Percentiles rank a stretch among this genome's conserved stretches.
phyloP scores from a whole-genome alignment of 495 filamentous ascomycete species.

The Podospora pseudopauciseta region DNA sequence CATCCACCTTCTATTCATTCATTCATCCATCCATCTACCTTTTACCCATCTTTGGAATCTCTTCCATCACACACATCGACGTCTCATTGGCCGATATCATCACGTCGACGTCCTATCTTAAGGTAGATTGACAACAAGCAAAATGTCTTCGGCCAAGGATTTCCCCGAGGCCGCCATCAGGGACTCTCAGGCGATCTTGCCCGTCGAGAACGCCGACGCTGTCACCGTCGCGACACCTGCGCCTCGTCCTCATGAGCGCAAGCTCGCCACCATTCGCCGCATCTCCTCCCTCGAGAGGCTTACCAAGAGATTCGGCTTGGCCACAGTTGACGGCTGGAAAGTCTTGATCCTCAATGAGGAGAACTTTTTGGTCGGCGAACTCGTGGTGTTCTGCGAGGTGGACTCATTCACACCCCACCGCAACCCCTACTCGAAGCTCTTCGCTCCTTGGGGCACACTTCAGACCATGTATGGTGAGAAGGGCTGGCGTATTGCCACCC shows the following conservation, averaged over 20 bases:
- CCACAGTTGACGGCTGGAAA: slow-evolving; percentile 25
- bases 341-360: slow-evolving; percentile 12
- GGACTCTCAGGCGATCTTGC: not conserved
- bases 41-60: not conserved
- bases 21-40: not conserved
- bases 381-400: slow-evolving; percentile 21
- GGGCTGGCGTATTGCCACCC: slow-evolving; percentile 19
- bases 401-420: slow-evolving; percentile 24
- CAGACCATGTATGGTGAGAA: slow-evolving; percentile 7
- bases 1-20: not conserved
- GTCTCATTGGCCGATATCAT: not conserved
- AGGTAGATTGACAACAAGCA: not conserved
- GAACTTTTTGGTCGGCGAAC: slow-evolving; percentile 6
- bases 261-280: slow-evolving; percentile 17
- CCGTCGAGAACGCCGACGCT: not conserved
- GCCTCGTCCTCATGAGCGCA: slow-evolving; percentile 3
- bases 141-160: not conserved
- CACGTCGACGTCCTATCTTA: too few species aligned
- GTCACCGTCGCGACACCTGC: not conserved
- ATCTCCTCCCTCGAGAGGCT: not conserved
- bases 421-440: not conserved
- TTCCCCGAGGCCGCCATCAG: not conserved
- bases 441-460: slow-evolving; percentile 1
- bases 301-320: not conserved
- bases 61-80: not conserved